A percentile compares a stretch with the other conserved stretches of the same genome.
Evolutionary conservation across 2,329 filamentous ascomycete species (phyloP).

Genomic region (Magnaporthiopsis rhizophila): DNA sequence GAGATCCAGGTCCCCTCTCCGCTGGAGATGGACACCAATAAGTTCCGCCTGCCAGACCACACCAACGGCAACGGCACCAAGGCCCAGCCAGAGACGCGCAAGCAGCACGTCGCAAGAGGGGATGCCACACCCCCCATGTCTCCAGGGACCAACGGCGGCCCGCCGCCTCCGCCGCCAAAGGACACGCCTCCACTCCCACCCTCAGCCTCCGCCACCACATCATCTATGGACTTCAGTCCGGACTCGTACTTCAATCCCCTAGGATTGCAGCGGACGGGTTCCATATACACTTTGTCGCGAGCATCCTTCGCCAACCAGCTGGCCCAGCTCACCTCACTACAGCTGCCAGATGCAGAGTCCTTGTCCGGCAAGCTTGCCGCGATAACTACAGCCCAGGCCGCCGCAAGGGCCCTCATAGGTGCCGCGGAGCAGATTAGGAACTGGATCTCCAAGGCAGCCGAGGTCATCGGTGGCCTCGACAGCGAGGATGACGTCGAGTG

Average conservation of each 20-base stretch:
- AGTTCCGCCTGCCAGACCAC: conserved; percentile 66
- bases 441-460: conserved; percentile 89
- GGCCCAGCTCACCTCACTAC: conserved; percentile 82
- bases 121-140: conserved; percentile 23
- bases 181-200: conserved; percentile 38
- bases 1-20: conserved; percentile 43
- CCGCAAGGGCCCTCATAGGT: conserved; percentile 72
- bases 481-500: conserved; percentile 97
- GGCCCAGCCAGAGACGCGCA: conserved; percentile 47
- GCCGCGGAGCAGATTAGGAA: conserved; percentile 87
- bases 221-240: conserved; percentile 33
- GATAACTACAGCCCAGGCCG: conserved; percentile 78
- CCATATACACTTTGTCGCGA: conserved; percentile 87
- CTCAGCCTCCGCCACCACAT: conserved; percentile 14
- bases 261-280: conserved; percentile 63
- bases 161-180: conserved; percentile 39
- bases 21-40: conserved; percentile 62
- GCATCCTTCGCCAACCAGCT: conserved; percentile 91
- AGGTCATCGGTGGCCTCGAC: conserved; percentile 81
- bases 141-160: conserved; percentile 26
- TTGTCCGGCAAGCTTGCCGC: conserved; percentile 76
- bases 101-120: conserved; percentile 48
- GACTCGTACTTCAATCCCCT: conserved; percentile 61
- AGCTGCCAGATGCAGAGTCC: conserved; percentile 76
- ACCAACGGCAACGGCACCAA: conserved; percentile 61